These are phyloP conservation scores for Metschnikowia kunwiensis DNA, from an alignment of 805 yeast genomes.

Conservation along the genomic window DNA sequence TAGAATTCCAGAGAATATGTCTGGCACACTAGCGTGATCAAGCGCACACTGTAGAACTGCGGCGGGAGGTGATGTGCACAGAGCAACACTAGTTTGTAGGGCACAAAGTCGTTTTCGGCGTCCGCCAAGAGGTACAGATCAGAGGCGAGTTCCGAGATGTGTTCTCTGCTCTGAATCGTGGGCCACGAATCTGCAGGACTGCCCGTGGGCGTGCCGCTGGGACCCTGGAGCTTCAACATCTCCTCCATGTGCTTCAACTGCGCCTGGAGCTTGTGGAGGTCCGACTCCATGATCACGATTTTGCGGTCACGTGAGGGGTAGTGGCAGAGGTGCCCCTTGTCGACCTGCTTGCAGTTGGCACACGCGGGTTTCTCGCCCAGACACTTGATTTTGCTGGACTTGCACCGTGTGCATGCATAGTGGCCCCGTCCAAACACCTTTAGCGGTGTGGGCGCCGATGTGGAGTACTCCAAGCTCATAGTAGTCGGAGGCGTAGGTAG, in stretches of 20 bases:
- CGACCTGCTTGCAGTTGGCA: constrained; percentile 35
- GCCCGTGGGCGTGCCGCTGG: constrained; percentile 5
- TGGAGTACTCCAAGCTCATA: no score
- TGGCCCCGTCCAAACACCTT: constrained; percentile 43
- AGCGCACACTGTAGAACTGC: constrained; percentile 20
- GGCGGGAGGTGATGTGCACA: constrained; percentile 27
- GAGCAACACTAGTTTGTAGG: constrained; percentile 21
- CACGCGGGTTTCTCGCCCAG: constrained; percentile 43
- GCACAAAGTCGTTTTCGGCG: constrained; percentile 26
- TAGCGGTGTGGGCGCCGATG: constrained; percentile 25
- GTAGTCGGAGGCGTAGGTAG: no score
- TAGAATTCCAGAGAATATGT: constrained; percentile 38
- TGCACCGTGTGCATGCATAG: constrained; percentile 44
- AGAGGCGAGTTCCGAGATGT: constrained; percentile 10
- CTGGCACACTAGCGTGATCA: constrained; percentile 26
- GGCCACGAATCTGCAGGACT: constrained; percentile 2
- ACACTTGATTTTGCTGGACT: constrained; percentile 38
- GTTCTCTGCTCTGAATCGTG: constrained; percentile 5
- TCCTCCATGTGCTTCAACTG: constrained; percentile 30
- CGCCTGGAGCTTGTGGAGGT: constrained; percentile 33
- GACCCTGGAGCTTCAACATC: constrained; percentile 14
- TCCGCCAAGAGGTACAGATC: constrained; percentile 28
- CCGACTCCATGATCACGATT: constrained; percentile 43
- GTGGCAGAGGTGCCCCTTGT: constrained; percentile 30
- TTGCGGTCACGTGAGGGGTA: constrained; percentile 41